These are phyloP conservation scores for Cryptosporidium viatorum DNA, from an alignment of 169 alveolate genomes.

Conservation along the genomic window DNA sequence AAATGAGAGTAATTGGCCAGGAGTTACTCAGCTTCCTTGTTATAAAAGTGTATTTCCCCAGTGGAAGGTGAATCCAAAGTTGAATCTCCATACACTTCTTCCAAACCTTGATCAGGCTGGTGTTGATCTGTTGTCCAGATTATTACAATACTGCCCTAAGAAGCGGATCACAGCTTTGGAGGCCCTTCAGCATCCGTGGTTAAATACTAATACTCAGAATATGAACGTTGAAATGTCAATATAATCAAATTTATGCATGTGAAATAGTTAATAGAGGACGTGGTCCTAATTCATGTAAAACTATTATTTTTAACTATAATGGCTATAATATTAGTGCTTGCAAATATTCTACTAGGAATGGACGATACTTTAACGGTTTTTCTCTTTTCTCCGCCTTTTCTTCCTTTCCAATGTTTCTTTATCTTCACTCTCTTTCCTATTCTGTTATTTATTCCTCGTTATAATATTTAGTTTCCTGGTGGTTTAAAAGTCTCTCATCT, in stretches of 20 bases:
- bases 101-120: slow-evolving; percentile 77
- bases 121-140: slow-evolving; percentile 78
- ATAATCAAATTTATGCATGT: not conserved
- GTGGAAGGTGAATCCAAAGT: slow-evolving; percentile 74
- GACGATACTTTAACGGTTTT: not conserved
- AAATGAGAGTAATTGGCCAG: slow-evolving; percentile 90
- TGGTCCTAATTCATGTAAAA: not conserved
- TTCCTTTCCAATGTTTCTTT: no score
- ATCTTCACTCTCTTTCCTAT: not conserved
- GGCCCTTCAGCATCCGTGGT: slow-evolving; percentile 83
- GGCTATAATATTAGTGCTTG: not conserved
- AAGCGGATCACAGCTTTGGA: slow-evolving; percentile 80
- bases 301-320: not conserved
- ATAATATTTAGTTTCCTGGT: slow-evolving; percentile 14
- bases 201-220: slow-evolving; percentile 42
- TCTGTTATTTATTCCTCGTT: not conserved
- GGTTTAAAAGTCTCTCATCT: not conserved
- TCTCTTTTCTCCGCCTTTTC: not conserved
- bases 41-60: slow-evolving; percentile 82
- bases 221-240: slow-evolving; percentile 1
- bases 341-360: not conserved
- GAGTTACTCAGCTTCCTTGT: slow-evolving; percentile 85
- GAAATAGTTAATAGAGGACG: not conserved
- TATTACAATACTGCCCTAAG: slow-evolving; percentile 79
- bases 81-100: slow-evolving; percentile 54